Evolutionary conservation across 139 green algal genomes (phyloP).

Genomic region (Chlorella sp.): DNA sequence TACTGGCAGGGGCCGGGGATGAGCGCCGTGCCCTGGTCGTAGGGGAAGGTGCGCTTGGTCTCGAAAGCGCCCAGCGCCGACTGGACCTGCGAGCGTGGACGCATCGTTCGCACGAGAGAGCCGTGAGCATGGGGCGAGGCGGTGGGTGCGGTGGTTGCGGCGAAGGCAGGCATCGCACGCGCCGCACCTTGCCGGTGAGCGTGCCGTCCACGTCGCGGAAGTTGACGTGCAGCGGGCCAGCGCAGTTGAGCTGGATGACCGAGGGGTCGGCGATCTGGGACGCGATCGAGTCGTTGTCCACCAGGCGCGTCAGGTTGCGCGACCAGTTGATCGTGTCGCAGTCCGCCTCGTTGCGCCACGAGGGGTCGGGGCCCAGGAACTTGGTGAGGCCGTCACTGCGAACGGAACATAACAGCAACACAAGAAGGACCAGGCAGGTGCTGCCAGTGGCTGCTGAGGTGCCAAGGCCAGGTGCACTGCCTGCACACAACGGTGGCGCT

Average conservation of each 20-base stretch:
- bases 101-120: no score
- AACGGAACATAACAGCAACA: neutral
- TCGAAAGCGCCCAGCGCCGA: neutral
- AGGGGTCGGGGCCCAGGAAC: neutral
- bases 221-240: slow-evolving; percentile 34
- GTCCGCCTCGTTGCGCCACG: slow-evolving; percentile 1
- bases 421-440: neutral
- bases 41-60: slow-evolving; percentile 3
- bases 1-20: slow-evolving; percentile 31
- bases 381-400: slow-evolving; percentile 14
- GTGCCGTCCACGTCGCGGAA: slow-evolving; percentile 41
- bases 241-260: slow-evolving; percentile 41
- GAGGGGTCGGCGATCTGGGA: neutral
- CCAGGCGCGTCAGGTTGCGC: neutral
- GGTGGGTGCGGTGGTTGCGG: no score
- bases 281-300: neutral
- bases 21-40: slow-evolving; percentile 30
- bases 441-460: neutral
- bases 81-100: no score
- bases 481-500: no score
- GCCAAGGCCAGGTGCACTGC: neutral
- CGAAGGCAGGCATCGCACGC: no score
- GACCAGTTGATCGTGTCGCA: slow-evolving; percentile 6
- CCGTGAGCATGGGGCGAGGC: no score
- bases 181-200: no score